Evolutionary conservation across 768 basidiomycete genomes (phyloP).

Genomic region (Boletellus ananiceps): DNA sequence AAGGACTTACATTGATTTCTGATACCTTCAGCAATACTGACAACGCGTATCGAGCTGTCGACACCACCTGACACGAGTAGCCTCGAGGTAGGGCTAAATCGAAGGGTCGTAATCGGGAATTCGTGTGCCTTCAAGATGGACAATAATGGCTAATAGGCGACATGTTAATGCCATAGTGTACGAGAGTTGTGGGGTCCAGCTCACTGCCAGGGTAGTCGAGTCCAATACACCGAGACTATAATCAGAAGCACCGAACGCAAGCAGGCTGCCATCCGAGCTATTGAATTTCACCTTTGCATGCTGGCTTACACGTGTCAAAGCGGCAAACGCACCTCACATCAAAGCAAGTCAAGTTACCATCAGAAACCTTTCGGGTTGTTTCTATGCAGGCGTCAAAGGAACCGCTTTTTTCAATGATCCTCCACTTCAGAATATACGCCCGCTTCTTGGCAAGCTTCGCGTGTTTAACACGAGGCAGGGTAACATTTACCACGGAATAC

Average conservation of each 20-base stretch:
- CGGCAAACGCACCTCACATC: slow-evolving; percentile 65
- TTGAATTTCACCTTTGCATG: slow-evolving; percentile 4
- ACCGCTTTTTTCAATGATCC: slow-evolving; percentile 53
- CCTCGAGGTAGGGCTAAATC: slow-evolving; percentile 81
- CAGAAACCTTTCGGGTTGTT: slow-evolving; percentile 67
- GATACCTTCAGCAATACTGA: slow-evolving; percentile 60
- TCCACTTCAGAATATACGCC: slow-evolving; percentile 71
- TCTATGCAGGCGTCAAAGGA: slow-evolving; percentile 55
- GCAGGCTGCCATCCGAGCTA: slow-evolving; percentile 74
- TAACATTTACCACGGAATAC: slow-evolving; percentile 71
- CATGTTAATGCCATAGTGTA: background rate
- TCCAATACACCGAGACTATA: slow-evolving; percentile 82
- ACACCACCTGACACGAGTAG: slow-evolving; percentile 86
- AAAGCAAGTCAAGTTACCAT: slow-evolving; percentile 81
- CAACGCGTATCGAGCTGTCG: slow-evolving; percentile 80
- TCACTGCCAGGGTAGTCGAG: slow-evolving; percentile 68
- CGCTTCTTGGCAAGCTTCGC: slow-evolving; percentile 52
- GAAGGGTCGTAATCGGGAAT: slow-evolving; percentile 85
- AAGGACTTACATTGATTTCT: slow-evolving; percentile 49
- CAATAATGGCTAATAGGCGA: slow-evolving; percentile 62
- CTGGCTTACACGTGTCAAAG: slow-evolving; percentile 1
- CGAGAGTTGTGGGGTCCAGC: slow-evolving; percentile 17
- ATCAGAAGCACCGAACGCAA: slow-evolving; percentile 88
- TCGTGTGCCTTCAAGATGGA: slow-evolving; percentile 93
- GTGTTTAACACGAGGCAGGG: slow-evolving; percentile 52